Base-by-base conservation (phyloP, 1,284 basidiomycete species). In the Pulveroboletus sp. region DNA sequence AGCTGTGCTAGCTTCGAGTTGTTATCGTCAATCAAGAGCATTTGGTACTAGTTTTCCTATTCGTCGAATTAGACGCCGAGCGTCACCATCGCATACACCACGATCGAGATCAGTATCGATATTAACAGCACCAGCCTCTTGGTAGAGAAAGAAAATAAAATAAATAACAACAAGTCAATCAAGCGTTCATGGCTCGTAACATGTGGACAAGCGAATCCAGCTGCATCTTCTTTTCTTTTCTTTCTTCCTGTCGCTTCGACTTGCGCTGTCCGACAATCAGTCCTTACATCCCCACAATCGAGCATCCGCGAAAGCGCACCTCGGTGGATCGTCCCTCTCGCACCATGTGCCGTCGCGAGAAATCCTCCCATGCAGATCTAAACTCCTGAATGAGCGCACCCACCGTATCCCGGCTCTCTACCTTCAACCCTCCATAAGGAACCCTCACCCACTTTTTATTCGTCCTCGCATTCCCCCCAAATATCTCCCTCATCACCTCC, bases 121-220 rank as follows among this genome's bases (percentile, higher is more conserved):
- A n/a, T n/a, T n/a, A n/a, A n/a, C n/a, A n/a, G n/a, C n/a, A n/a
- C n/a, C n/a, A n/a, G n/a, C n/a, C n/a, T n/a, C n/a, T n/a, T n/a
- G n/a, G n/a, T n/a, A n/a, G n/a, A n/a, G n/a, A n/a, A n/a, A n/a
- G n/a, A n/a, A n/a, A n/a, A n/a, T n/a, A n/a, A n/a, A n/a, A n/a
- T n/a, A n/a, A n/a, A n/a, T n/a, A n/a, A n/a, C n/a, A n/a, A n/a
- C n/a, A n/a, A n/a, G n/a, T n/a, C n/a, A n/a, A 54, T 31, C 18
- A 59, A 12, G 36, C 31, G 1, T 47, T 22, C 59, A 61, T 58
- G n/a, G 57, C 49, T 31, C 62, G 59, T 26, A 64, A 29, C 57
- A 61, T 64, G 40, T 54, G 52, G 10, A 44, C 54, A 36, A 63
- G 52, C 9, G 54, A 36, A 22, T 53, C 38, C 46, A 33, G 44